Evolutionary conservation across 495 filamentous ascomycete genomes (phyloP), one percentile per base, ranked within the genome.

Genomic region (Penicillium daleae): DNA sequence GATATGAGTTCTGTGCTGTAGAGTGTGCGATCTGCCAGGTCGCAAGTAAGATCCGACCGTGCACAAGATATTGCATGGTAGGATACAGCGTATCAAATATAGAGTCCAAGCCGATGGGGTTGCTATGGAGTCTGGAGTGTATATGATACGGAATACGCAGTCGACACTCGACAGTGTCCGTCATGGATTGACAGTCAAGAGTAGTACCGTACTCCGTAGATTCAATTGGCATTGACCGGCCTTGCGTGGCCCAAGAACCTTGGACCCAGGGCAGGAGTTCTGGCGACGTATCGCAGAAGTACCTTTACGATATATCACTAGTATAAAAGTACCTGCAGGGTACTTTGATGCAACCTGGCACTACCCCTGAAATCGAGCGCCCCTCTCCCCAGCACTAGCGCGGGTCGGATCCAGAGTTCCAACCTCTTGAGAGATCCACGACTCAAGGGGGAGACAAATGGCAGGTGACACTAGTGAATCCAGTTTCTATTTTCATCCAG

Each of bases 371-470:
- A 65, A n/a, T 27, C 56, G 27, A 57, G 56, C 24, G 40, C 44
- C 57, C 48, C 44, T 37, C 55, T 29, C 31, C 2, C 46, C 31
- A 29, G 26, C 35, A 64, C 57, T 57, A 58, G 53, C 37, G 61
- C 37, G 49, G 61, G 61, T 60, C 57, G 59, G 54, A 56, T 35
- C 59, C 24, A 42, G 52, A n/a, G 49, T 42, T 33, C 60, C n/a
- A 22, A 59, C 56, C 40, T 27, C 35, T 54, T 50, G 53, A 55
- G 31, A 59, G 40, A 46, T 65, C 60, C 57, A 64, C 64, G 67
- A 73, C 64, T 73, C 70, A 73, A 73, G 70, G 70, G 67, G 68
- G 6, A 52, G 57, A 26, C 31, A n/a, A n/a, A 46, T 37, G 53
- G 33, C 39, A 27, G 37, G 56, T 56, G 31, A 26, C 32, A 70